Conservation (phyloP, 306 rosid genomes). For the Trifolium repens region DNA sequence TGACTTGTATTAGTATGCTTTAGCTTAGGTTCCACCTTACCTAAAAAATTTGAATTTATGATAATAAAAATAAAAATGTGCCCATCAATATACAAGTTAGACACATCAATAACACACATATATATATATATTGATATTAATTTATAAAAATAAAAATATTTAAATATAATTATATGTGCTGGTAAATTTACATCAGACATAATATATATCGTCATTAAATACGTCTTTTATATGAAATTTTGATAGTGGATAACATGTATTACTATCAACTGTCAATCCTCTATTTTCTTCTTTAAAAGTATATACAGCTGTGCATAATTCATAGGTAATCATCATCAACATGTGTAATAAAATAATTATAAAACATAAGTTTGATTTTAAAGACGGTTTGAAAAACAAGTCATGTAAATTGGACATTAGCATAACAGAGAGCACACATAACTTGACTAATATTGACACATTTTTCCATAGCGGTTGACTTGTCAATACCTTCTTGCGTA, state of each 20-base stretch:
- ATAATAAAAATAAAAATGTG: too few relatives aligned
- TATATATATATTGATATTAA: background rate
- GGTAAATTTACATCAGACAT: too few relatives aligned
- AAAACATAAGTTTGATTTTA: background rate
- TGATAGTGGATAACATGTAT: too few relatives aligned
- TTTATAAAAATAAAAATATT: background rate
- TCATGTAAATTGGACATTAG: slow-evolving; percentile 18
- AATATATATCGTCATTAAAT: too few relatives aligned
- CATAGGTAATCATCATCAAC: background rate
- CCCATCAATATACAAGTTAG: too few relatives aligned
- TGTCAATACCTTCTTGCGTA: slow-evolving; percentile 25
- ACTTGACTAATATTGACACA: slow-evolving; percentile 20
- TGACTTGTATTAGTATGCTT: background rate
- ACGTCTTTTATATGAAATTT: too few relatives aligned
- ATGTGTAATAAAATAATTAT: background rate
- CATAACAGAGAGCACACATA: background rate
- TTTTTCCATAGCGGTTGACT: slow-evolving; percentile 30
- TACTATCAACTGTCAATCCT: too few relatives aligned
- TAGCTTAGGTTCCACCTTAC: too few relatives aligned
- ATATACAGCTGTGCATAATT: slow-evolving; percentile 27
- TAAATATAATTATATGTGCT: too few relatives aligned
- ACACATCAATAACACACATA: too few relatives aligned
- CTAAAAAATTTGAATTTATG: too few relatives aligned
- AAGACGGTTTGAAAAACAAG: slow-evolving; percentile 19
- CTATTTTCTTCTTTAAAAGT: too few relatives aligned